Conservation (phyloP, 1,284 basidiomycete genomes). For the Mycena citricolor region DNA sequence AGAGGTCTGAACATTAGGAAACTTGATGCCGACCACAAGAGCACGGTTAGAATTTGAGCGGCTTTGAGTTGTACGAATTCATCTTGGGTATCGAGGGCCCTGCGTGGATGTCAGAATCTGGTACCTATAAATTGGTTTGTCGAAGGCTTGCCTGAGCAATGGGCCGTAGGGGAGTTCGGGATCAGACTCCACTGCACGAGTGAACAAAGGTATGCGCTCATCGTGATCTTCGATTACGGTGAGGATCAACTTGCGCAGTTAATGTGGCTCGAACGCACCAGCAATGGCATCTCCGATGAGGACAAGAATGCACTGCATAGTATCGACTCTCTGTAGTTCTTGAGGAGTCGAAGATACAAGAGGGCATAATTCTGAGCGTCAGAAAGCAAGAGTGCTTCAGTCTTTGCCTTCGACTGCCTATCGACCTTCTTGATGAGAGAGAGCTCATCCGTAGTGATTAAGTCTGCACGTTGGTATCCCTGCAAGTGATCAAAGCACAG, state of each 20-base stretch:
- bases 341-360: constrained; percentile 89
- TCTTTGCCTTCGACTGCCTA: constrained; percentile 73
- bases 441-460: constrained; percentile 88
- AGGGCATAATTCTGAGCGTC: constrained; percentile 83
- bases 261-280: constrained; percentile 45
- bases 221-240: constrained; percentile 59
- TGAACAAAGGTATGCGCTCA: constrained; percentile 76
- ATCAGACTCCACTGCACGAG: constrained; percentile 56
- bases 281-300: constrained; percentile 88
- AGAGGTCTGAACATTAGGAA: neutral
- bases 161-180: constrained; percentile 84
- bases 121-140: neutral
- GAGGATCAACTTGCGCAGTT: neutral
- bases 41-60: constrained; percentile 83
- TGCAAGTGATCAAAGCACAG: constrained; percentile 33
- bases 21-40: constrained; percentile 68
- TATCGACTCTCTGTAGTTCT: constrained; percentile 90
- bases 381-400: constrained; percentile 71
- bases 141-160: constrained; percentile 64
- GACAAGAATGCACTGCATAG: constrained; percentile 91
- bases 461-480: constrained; percentile 94
- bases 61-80: constrained; percentile 93
- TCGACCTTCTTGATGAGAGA: constrained; percentile 89
- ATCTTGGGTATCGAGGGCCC: constrained; percentile 83
- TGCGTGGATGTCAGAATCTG: constrained; percentile 32